phyloP scores from a whole-genome alignment of 192 early-diverging fungal genomes.

The Chytriomyces confervae region DNA sequence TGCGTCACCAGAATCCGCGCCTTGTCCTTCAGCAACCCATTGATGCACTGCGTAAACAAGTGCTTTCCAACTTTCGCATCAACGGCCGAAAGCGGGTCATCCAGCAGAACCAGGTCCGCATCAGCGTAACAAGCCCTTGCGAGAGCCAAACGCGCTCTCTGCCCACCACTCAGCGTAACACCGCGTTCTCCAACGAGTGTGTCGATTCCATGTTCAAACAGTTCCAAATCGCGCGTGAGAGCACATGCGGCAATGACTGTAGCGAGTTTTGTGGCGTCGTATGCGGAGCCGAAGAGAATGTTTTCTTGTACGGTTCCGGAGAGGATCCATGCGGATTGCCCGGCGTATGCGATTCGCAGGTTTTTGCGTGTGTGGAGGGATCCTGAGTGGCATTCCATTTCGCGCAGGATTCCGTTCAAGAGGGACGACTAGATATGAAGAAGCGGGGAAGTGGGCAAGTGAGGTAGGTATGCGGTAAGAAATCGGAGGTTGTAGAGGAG shows the following conservation, averaged over 20 bases:
- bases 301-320: constrained; percentile 46
- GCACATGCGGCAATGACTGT: constrained; percentile 40
- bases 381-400: constrained; percentile 37
- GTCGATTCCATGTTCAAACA: constrained; percentile 39
- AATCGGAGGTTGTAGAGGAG: constrained; percentile 28
- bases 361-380: neutral
- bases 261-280: constrained; percentile 27
- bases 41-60: constrained; percentile 37
- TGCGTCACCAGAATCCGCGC: constrained; percentile 53
- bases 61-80: constrained; percentile 63
- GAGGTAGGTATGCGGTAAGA: constrained; percentile 42
- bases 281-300: constrained; percentile 49
- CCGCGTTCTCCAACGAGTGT: constrained; percentile 52
- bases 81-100: constrained; percentile 84
- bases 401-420: constrained; percentile 43
- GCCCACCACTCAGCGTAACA: constrained; percentile 47
- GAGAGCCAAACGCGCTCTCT: constrained; percentile 44
- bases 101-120: constrained; percentile 68
- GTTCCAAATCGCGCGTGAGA: constrained; percentile 33
- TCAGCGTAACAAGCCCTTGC: constrained; percentile 44
- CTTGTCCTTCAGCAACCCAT: constrained; percentile 37
- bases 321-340: constrained; percentile 51
- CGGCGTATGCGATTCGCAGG: constrained; percentile 39
- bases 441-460: neutral
- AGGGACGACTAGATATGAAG: constrained; percentile 27